Base-by-base conservation (phyloP, 2,329 filamentous ascomycete genomes). In the Neofusicoccum ribis region DNA sequence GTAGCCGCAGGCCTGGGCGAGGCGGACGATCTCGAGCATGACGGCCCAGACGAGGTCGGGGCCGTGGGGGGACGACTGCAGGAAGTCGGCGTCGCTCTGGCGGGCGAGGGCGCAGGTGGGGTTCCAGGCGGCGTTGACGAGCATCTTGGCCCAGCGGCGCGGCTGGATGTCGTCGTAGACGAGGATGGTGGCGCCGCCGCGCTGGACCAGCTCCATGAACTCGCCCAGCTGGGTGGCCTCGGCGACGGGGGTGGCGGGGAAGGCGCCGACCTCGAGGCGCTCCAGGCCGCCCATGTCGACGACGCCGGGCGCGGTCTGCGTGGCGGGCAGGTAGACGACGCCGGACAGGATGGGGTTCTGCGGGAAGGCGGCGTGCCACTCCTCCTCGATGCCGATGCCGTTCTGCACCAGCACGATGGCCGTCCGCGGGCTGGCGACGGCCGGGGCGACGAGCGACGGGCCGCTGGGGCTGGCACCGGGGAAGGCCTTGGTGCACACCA, bases 121-220 rank as follows among this genome's bases (percentile, higher is more conserved):
- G 68, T 89, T 89, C 83, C 85, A 88, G 0, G 84, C 80, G 27
- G 83, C 86, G 70, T 89, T 89, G 73, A 86, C 78, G 0, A 88
- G 76, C 0, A 89, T 79, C 72, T 89, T 89, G 61, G 80, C 79
- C 86, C 86, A 89, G 7, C 86, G 80, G 61, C 83, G 80, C 0
- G 80, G 72, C 67, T 89, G 86, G 8, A 89, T 80, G 67, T 89
- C 80, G 3, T 81, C 78, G 43, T 83, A 79, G 5, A 85, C 74
- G n/a, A 80, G 70, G 51, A 83, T 81, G 2, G 82, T 81, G 3
- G 78, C 82, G 7, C 83, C 80, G 7, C 79, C 80, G 3, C 74
- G 58, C 20, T 71, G 66, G 8, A 86, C 67, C 12, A 86, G 72
- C 77, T 79, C 3, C 71, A 71, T 59, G 41, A 64, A 54, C 43